These are phyloP conservation scores for Nigrospora oryzae DNA, from an alignment of 2,329 filamentous ascomycete species.

Conservation along the genomic window DNA sequence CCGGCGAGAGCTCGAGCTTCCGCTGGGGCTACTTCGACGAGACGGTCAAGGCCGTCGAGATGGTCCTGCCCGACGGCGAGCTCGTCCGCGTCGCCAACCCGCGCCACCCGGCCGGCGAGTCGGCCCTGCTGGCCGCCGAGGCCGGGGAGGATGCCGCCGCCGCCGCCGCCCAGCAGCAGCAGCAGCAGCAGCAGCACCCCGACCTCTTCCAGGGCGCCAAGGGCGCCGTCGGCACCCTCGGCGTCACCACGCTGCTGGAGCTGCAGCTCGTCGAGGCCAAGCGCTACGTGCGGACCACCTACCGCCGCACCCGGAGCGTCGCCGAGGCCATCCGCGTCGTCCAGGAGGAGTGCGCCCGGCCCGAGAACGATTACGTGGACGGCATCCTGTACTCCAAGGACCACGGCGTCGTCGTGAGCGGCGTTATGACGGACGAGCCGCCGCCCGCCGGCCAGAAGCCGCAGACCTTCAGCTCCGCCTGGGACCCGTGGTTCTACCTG, in stretches of 20 bases:
- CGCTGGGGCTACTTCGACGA: conserved; percentile 64
- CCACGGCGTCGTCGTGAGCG: conserved; percentile 60
- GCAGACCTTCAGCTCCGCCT: conserved; percentile 37
- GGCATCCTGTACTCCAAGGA: conserved; percentile 57
- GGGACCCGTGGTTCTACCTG: conserved; percentile 71
- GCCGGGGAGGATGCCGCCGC: background rate
- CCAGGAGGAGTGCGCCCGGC: conserved; percentile 31
- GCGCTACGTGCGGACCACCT: conserved; percentile 53
- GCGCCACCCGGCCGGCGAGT: conserved; percentile 21
- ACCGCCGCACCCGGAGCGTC: conserved; percentile 43
- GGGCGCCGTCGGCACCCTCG: conserved; percentile 60
- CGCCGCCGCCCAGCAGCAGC: background rate
- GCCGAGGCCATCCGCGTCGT: conserved; percentile 40
- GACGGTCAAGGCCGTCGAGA: conserved; percentile 55
- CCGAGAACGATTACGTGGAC: conserved; percentile 60
- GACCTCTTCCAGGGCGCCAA: conserved; percentile 61
- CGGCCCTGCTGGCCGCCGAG: conserved; percentile 8
- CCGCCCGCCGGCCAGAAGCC: conserved; percentile 19
- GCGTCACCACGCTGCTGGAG: conserved; percentile 59
- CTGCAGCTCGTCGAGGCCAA: conserved; percentile 52
- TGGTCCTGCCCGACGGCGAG: conserved; percentile 60
- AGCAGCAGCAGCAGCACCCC: conserved; percentile 15
- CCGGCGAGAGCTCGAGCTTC: conserved; percentile 64
- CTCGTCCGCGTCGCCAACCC: conserved; percentile 40
- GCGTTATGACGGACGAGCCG: conserved; percentile 48